Base-by-base conservation (phyloP, 495 filamentous ascomycete genomes). In the Penicillium riverlandense region DNA sequence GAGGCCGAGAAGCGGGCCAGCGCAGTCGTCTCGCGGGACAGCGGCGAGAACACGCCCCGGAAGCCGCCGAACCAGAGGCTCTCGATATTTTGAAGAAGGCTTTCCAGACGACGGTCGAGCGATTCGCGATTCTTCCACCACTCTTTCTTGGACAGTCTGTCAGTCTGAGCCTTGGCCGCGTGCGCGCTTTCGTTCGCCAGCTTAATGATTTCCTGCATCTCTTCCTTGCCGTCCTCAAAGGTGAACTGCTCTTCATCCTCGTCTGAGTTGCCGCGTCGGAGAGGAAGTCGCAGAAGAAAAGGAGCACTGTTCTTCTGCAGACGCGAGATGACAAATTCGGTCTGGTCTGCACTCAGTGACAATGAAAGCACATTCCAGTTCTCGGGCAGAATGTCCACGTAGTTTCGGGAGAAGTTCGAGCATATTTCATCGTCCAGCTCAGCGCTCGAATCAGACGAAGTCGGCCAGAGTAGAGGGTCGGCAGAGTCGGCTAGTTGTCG, bases 51-150 rank as follows among this genome's bases (percentile, higher is more conserved):
- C 1, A 98, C 82, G 14, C 90, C 88, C 28, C 80, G 78, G 68
- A 97, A 98, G 0, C 92, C 92, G 34, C 91, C 91, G 15, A 98
- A 80, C 92, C 92, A 98, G 32, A 91, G 79, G 40, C 84, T 82
- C 55, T 97, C 91, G 34, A 98, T 88, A 45, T 86, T 91, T 22
- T 79, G 69, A 16, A 97, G 73, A 3, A 97, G 73, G 38, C 85
- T 85, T 48, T 78, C 82, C 38, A 98, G 66, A 4, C 85, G 82
- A 11, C 69, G 60, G 59, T 98, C 90, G 14, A 98, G 70, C 6
- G 76, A 72, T 61, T 91, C 83, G 11, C 92, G 79, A 49, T 84
- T 82, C 11, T 77, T 78, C 92, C 92, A 98, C 92, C 92, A 98
- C 31, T 79, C 78, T 27, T 74, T 75, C 68, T 86, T 92, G 34